Conservation (phyloP, 1,284 basidiomycete genomes). For the Leccinum variabile region DNA sequence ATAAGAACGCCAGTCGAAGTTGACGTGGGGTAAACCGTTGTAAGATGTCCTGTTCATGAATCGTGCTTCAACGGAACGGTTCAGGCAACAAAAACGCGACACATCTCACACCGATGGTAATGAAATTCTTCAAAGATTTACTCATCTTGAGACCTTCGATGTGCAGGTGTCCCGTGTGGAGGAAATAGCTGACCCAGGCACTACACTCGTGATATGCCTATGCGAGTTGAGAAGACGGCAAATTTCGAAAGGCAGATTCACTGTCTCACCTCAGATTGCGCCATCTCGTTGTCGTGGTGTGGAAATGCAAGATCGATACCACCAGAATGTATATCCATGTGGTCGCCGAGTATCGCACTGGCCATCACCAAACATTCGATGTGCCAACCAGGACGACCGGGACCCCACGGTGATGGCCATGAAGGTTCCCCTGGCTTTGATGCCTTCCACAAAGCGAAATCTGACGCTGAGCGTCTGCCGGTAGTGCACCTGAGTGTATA, state of each 20-base stretch:
- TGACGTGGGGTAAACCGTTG: conserved; percentile 85
- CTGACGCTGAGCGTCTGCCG: conserved; percentile 68
- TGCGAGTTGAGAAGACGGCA: conserved; percentile 14
- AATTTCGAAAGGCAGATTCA: conserved; percentile 8
- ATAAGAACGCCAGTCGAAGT: conserved; percentile 91
- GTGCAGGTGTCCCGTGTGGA: conserved; percentile 98
- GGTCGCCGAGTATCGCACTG: conserved; percentile 85
- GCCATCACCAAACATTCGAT: conserved; percentile 99
- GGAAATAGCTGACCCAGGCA: conserved; percentile 99
- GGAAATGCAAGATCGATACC: conserved; percentile 98
- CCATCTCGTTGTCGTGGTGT: conserved; percentile 99
- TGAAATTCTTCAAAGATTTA: conserved; percentile 99
- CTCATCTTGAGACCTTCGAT: conserved; percentile 99
- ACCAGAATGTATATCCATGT: conserved; percentile 98
- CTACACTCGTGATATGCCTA: conserved; percentile 91
- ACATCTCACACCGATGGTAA: conserved; percentile 90
- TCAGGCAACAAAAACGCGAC: conserved; percentile 5
- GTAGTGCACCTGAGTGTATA: conserved; percentile 49
- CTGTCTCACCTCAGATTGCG: conserved; percentile 84
- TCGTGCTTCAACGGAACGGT: conserved; percentile 7
- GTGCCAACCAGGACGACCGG: conserved; percentile 98
- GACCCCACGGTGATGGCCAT: conserved; percentile 97
- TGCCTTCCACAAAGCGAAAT: conserved; percentile 99
- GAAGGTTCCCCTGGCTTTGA: conserved; percentile 97
- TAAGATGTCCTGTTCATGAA: conserved; percentile 75